Evolutionary conservation across 73 alveolate genomes (phyloP), one percentile per base, ranked within the genome.

Genomic region (Blepharisma japonicum): DNA sequence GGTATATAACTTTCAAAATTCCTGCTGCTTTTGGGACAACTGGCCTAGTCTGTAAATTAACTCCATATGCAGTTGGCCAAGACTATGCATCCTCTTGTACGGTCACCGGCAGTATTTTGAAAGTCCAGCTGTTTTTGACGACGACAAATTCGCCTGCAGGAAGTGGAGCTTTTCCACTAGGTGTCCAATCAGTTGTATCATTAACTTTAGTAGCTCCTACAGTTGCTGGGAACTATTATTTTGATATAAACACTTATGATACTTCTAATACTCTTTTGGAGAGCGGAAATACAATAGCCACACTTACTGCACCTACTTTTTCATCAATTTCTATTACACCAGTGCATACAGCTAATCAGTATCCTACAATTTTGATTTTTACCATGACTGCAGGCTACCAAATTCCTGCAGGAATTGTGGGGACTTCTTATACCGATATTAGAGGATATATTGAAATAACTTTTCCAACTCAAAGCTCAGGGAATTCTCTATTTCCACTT

Each of bases 191-290:
- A 45, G 5, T n/a, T 11, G 80, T 70, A n/a, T 9, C 14, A n/a
- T 47, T 70, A 4, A 70, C 66, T 1, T 7, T 47, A 4, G 14
- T 70, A 14, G 0, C 80, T 38, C 80, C 80, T 9, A 14, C 46
- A n/a, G 11, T 9, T n/a, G 0, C 68, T 38, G 80, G 61, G 11
- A 2, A 70, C 27, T 70, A 70, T 45, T 70, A 14, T 45, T 11
- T 70, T 4, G 32, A n/a, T 47, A 9, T 70, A 45, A 39, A n/a
- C 70, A 70, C 80, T 39, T 70, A 14, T 70, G 80, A 70, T 70
- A 47, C 80, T 3, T 14, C 55, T 45, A 70, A 70, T 18, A 45
- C 9, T 47, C 32, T 70, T 7, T 25, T 70, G 2, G 80, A 70
- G 39, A 45, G 55, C n/a, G 56, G 80, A n/a, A 45, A 21, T n/a